These are phyloP conservation scores for Bombardia bombarda DNA, from an alignment of 495 filamentous ascomycete species.

Conservation along the genomic window DNA sequence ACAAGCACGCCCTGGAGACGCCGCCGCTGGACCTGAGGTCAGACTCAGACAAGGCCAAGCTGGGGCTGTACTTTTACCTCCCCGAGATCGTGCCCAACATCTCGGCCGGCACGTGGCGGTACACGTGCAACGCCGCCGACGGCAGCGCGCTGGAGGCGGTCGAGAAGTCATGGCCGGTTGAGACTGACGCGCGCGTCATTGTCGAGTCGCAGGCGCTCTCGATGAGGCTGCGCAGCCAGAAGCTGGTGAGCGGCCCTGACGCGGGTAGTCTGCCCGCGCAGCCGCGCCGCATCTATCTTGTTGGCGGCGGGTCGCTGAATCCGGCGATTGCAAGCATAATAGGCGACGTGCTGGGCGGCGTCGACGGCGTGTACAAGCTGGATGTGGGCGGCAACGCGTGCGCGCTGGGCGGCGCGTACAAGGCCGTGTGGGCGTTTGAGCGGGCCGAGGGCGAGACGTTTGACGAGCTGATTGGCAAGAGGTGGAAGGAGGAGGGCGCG, in stretches of 20 bases:
- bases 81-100: slow-evolving; percentile 95
- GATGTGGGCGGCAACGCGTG: slow-evolving; percentile 97
- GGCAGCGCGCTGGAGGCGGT: slow-evolving; percentile 41
- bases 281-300: slow-evolving; percentile 83
- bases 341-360: slow-evolving; percentile 80
- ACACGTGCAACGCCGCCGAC: slow-evolving; percentile 49
- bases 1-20: slow-evolving; percentile 54
- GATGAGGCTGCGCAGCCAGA: slow-evolving; percentile 72
- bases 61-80: slow-evolving; percentile 88
- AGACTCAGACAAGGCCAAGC: slow-evolving; percentile 54
- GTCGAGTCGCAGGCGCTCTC: slow-evolving; percentile 92
- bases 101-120: slow-evolving; percentile 74
- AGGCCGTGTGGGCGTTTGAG: slow-evolving; percentile 88
- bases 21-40: slow-evolving; percentile 55
- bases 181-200: slow-evolving; percentile 75
- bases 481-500: slow-evolving; percentile 81
- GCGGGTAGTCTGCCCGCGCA: slow-evolving; percentile 63
- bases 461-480: slow-evolving; percentile 70
- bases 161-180: slow-evolving; percentile 24
- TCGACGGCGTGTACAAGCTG: slow-evolving; percentile 82
- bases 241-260: slow-evolving; percentile 54
- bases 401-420: slow-evolving; percentile 91
- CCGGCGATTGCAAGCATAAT: slow-evolving; percentile 73
- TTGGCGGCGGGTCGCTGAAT: slow-evolving; percentile 85
- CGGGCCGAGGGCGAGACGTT: slow-evolving; percentile 62